Percentiles rank a stretch among this genome's conserved stretches.
phyloP scores from a whole-genome alignment of 2,329 filamentous ascomycete genomes.

The Nectriaceae sp. region DNA sequence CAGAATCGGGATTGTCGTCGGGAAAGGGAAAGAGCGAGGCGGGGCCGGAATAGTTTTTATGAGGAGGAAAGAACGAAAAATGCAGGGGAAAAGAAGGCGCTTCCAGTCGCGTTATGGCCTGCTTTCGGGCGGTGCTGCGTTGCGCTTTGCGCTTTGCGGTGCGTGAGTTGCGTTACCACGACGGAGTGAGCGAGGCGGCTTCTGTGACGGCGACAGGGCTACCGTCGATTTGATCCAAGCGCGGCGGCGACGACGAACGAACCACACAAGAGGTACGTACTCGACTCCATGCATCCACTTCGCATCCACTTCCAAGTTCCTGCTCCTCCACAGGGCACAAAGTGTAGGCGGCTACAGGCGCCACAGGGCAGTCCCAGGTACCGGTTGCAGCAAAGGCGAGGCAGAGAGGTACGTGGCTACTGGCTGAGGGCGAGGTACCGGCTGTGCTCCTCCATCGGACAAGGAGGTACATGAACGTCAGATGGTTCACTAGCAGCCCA shows the following conservation, averaged over 20 bases:
- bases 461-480: neutral
- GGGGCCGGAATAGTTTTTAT: too few species aligned
- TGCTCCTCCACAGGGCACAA: neutral
- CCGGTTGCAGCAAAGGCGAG: neutral
- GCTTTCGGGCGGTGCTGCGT: too few species aligned
- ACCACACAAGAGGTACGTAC: neutral
- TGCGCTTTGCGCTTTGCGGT: neutral
- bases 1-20: too few species aligned
- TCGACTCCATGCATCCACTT: neutral
- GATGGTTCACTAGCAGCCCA: neutral
- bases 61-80: too few species aligned
- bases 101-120: too few species aligned
- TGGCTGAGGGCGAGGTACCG: neutral
- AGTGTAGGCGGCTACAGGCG: neutral
- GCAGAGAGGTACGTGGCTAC: too few species aligned
- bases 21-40: too few species aligned
- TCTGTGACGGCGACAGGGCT: neutral
- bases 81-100: too few species aligned
- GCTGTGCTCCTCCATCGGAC: neutral
- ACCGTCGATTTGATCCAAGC: constrained; percentile 10
- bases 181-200: neutral
- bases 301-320: too few species aligned
- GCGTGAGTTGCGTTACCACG: neutral
- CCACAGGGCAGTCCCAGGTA: neutral
- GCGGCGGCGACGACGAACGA: constrained; percentile 2